These are phyloP conservation scores for Dactylis glomerata DNA, from an alignment of 176 grass and related monocot genomes.

Conservation along the genomic window DNA sequence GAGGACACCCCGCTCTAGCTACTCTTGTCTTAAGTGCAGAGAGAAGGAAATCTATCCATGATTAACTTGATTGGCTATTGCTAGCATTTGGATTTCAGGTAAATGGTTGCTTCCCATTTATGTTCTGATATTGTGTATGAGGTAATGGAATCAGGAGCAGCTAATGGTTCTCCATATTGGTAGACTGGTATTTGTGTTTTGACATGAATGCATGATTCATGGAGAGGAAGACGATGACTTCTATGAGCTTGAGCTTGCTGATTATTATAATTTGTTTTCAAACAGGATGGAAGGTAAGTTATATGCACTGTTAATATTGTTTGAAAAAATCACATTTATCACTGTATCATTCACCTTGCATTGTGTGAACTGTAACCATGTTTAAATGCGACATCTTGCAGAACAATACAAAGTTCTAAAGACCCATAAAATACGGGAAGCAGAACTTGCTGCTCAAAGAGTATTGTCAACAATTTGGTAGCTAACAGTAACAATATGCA, in stretches of 20 bases:
- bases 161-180: conserved; percentile 63
- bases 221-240: conserved; percentile 89
- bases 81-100: conserved; percentile 72
- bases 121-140: neutral
- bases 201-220: conserved; percentile 28
- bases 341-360: neutral
- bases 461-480: too few relatives aligned
- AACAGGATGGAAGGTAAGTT: conserved; percentile 65
- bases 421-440: too few relatives aligned
- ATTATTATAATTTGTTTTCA: conserved; percentile 65
- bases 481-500: too few relatives aligned
- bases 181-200: neutral
- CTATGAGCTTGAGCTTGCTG: conserved; percentile 81
- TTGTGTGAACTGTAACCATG: neutral
- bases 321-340: neutral
- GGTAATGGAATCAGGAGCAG: conserved; percentile 27
- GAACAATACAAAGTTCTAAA: conserved; percentile 72
- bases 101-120: neutral
- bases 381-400: conserved; percentile 33
- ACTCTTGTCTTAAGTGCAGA: conserved; percentile 18
- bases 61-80: conserved; percentile 73
- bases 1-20: neutral
- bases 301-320: conserved; percentile 13
- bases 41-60: conserved; percentile 25
- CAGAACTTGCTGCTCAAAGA: too few relatives aligned